A percentile compares a stretch with the other conserved stretches of the same genome.
phyloP scores from a whole-genome alignment of 176 grass and related monocot genomes.

The Phragmites australis region DNA sequence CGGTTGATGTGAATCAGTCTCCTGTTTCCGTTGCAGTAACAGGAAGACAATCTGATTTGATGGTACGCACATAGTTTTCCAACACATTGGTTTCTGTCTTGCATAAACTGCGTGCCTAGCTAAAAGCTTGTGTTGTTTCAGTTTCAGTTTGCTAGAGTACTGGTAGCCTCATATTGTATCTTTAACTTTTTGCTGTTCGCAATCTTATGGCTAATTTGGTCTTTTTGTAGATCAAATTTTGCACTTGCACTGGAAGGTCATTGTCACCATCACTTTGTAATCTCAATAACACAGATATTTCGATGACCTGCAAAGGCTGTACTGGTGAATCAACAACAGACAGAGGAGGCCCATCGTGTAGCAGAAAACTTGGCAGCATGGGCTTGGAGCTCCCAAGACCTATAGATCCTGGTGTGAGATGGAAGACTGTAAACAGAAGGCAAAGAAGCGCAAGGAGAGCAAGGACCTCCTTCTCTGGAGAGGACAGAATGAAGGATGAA shows the following conservation, averaged over 20 bases:
- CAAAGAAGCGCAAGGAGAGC: conserved; percentile 69
- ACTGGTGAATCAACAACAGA: conserved; percentile 47
- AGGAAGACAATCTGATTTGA: conserved; percentile 44
- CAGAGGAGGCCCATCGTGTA: conserved; percentile 41
- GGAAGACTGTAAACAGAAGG: conserved; percentile 64
- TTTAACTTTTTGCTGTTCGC: conserved; percentile 13
- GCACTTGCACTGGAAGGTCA: conserved; percentile 39
- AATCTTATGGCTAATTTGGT: conserved; percentile 21
- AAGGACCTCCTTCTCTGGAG: conserved; percentile 63
- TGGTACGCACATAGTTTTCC: conserved; percentile 44
- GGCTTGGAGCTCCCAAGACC: conserved; percentile 66
- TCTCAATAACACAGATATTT: conserved; percentile 37
- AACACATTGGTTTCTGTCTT: conserved; percentile 15
- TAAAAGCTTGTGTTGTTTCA: conserved; percentile 18
- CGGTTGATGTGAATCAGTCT: conserved; percentile 30
- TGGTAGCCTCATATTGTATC: neutral
- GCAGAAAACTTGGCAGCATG: conserved; percentile 57
- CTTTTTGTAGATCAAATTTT: conserved; percentile 52
- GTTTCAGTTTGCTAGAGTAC: conserved; percentile 4
- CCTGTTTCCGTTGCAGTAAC: conserved; percentile 25
- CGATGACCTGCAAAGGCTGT: conserved; percentile 57
- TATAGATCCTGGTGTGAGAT: conserved; percentile 63
- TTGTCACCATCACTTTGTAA: conserved; percentile 2
- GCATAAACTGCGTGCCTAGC: neutral
- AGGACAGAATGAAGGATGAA: conserved; percentile 42